These are phyloP conservation scores for Pseudozyma tsukubaensis DNA, from an alignment of 1,284 basidiomycete species.

Conservation along the genomic window DNA sequence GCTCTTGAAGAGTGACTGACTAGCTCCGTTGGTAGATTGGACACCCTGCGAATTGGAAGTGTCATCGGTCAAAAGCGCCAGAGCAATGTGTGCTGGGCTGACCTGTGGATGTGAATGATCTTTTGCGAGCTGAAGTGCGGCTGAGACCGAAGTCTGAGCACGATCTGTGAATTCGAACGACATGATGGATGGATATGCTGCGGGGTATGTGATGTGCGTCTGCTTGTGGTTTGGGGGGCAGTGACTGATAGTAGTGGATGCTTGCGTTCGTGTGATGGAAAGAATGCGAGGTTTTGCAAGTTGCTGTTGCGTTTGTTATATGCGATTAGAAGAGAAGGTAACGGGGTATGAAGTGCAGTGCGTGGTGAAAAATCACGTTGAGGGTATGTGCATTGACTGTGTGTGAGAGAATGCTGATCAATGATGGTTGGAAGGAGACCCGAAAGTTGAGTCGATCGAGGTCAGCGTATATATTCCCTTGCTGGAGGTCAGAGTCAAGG, in stretches of 20 bases:
- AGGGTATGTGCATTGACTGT: not conserved
- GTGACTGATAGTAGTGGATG: not conserved
- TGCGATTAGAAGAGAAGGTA: not conserved
- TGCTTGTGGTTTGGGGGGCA: not conserved
- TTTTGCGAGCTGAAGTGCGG: constrained; percentile 81
- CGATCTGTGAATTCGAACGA: constrained; percentile 80
- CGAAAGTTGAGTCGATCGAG: not conserved
- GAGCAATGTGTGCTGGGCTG: constrained; percentile 79
- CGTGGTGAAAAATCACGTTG: too few species aligned
- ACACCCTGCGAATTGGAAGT: constrained; percentile 58
- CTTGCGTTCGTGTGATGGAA: not conserved
- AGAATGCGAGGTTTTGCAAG: not conserved
- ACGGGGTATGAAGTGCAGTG: too few species aligned
- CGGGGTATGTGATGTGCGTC: not conserved
- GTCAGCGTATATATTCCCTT: not conserved
- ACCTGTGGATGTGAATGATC: constrained; percentile 82
- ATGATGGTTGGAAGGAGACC: not conserved
- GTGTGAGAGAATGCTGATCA: not conserved
- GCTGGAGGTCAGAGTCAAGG: too few species aligned
- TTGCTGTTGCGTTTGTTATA: not conserved
- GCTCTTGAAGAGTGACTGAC: constrained; percentile 77
- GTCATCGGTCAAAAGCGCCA: constrained; percentile 76
- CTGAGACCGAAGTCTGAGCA: constrained; percentile 76
- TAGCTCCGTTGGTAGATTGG: constrained; percentile 63
- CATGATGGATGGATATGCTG: constrained; percentile 29